Conservation (phyloP, 768 basidiomycete genomes). For the Baorangia bicolor region DNA sequence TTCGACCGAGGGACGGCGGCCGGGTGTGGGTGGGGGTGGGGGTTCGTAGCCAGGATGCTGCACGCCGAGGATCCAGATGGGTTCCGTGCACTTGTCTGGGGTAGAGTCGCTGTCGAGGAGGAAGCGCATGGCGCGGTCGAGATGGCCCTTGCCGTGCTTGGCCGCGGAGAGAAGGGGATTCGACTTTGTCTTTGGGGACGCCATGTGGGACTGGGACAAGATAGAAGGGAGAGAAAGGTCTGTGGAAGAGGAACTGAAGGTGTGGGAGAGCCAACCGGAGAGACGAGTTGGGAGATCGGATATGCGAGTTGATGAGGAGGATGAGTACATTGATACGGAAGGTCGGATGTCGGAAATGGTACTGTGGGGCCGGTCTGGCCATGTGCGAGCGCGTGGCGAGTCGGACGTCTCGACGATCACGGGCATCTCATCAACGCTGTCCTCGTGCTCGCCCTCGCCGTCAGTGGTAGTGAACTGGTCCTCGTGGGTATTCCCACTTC, state of each 20-base stretch:
- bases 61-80: constrained; percentile 90
- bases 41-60: constrained; percentile 74
- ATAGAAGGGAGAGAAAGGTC: constrained; percentile 68
- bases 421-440: constrained; percentile 50
- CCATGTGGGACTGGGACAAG: constrained; percentile 46
- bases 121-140: constrained; percentile 85
- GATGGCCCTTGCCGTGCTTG: constrained; percentile 69
- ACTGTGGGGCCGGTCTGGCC: constrained; percentile 55
- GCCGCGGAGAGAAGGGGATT: constrained; percentile 64
- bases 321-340: constrained; percentile 45
- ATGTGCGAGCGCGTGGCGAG: constrained; percentile 53
- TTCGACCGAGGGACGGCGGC: constrained; percentile 40
- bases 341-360: constrained; percentile 43
- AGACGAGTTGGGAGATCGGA: constrained; percentile 73
- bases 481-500: constrained; percentile 23
- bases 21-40: constrained; percentile 26
- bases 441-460: constrained; percentile 34
- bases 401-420: constrained; percentile 65
- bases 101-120: constrained; percentile 88
- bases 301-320: constrained; percentile 50
- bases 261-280: constrained; percentile 80
- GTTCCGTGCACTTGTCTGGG: constrained; percentile 77
- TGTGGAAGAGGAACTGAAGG: constrained; percentile 67
- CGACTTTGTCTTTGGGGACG: constrained; percentile 44
- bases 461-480: constrained; percentile 23